Base-by-base conservation (phyloP, 2,329 filamentous ascomycete genomes). In the Verticillium albo-atrum region DNA sequence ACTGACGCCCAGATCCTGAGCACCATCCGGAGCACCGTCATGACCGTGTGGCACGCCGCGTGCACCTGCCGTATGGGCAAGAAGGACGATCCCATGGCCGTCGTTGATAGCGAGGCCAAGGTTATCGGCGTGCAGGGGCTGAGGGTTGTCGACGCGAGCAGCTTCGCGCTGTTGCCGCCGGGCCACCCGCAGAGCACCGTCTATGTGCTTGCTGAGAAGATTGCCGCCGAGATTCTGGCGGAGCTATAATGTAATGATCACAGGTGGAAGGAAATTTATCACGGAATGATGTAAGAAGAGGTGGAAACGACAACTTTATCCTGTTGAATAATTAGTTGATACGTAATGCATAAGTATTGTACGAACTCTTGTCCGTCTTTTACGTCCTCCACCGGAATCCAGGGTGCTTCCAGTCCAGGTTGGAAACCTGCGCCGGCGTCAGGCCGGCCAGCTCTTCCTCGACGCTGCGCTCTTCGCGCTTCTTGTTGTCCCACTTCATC, bases 351-450 rank as follows among this genome's bases (percentile, higher is more conserved):
- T 20, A 47, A 47, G 20, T n/a, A 10, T 23, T 7, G n/a, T 12
- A 23, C n/a, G 7, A 23, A 23, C n/a, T 23, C 6, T 12, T 23
- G 42, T 25, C 20, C 42, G 20, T 7, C 17, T 42, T 42, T 57
- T 52, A 68, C n/a, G 68, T 64, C 51, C 61, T 60, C 88, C 88
- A 90, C 64, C 84, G 81, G 68, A 89, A 89, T 2, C 74, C 82
- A 6, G 89, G 88, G 71, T 91, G 87, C 65, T 79, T 82, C 85
- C 86, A 90, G 67, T 90, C 87, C 62, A 90, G 67, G 65, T 86
- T 82, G 63, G 84, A 77, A 17, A 89, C 74, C 66, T 85, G 75
- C 66, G 79, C 70, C 63, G 76, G 70, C n/a, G 74, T 77, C 68
- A 87, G 64, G 0, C 86, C 86, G 0, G 78, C 78, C 65, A 90